phyloP scores from a whole-genome alignment of 1,284 basidiomycete genomes.

The Sanghuangporus sanghuang region DNA sequence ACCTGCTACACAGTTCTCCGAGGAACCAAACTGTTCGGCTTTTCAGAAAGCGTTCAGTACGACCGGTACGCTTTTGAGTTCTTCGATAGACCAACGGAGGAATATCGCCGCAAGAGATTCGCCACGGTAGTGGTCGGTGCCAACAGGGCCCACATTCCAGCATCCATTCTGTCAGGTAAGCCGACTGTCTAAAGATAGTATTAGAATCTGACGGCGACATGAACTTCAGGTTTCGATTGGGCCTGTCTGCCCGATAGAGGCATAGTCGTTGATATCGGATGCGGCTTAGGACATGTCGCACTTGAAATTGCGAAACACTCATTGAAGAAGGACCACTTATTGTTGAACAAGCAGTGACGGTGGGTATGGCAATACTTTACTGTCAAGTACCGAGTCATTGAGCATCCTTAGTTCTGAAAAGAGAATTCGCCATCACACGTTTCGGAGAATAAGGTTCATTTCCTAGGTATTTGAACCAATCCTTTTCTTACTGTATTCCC shows the following conservation, averaged over 20 bases:
- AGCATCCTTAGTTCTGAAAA: slow-evolving; percentile 4
- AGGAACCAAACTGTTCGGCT: slow-evolving; percentile 26
- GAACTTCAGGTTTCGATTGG: slow-evolving; percentile 14
- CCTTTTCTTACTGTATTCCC: not conserved
- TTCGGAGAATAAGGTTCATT: slow-evolving; percentile 1
- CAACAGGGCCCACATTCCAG: slow-evolving; percentile 22
- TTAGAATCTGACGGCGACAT: not conserved
- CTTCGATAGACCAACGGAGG: slow-evolving; percentile 25
- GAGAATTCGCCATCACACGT: slow-evolving; percentile 1
- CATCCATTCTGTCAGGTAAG: slow-evolving; percentile 27
- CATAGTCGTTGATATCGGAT: slow-evolving; percentile 22
- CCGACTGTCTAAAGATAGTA: no score
- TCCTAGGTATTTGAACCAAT: not conserved
- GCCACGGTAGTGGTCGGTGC: slow-evolving; percentile 30
- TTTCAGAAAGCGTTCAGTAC: slow-evolving; percentile 27
- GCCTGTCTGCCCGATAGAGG: slow-evolving; percentile 7
- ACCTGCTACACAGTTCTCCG: slow-evolving; percentile 29
- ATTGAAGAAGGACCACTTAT: slow-evolving; percentile 18
- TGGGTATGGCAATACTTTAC: not conserved
- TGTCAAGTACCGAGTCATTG: no score
- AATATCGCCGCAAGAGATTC: slow-evolving; percentile 27
- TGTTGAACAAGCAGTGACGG: slow-evolving; percentile 14
- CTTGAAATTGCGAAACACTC: slow-evolving; percentile 18
- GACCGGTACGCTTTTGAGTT: slow-evolving; percentile 25
- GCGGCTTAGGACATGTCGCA: slow-evolving; percentile 16